These are phyloP conservation scores for Kodamaea sp. DNA, from an alignment of 1,139 yeast genomes.

Conservation along the genomic window DNA sequence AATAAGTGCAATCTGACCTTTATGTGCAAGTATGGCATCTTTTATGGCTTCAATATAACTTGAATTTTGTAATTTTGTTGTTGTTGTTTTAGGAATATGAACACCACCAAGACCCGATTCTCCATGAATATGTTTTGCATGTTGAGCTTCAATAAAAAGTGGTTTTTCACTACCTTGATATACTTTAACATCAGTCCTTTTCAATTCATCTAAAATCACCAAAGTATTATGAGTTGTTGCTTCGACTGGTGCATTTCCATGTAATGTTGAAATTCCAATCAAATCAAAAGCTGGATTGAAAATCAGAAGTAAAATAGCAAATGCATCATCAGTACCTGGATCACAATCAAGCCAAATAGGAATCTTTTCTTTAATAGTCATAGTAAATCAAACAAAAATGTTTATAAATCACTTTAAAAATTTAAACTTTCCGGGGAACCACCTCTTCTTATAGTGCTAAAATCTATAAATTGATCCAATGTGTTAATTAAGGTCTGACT, in stretches of 20 bases:
- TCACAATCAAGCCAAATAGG: constrained; percentile 93
- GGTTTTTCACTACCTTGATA: constrained; percentile 65
- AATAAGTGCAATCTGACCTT: constrained; percentile 51
- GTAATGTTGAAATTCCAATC: constrained; percentile 76
- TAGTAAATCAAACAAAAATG: constrained; percentile 3
- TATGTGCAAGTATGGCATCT: constrained; percentile 39
- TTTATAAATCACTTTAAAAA: no score
- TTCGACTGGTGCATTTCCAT: constrained; percentile 70
- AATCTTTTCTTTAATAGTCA: constrained; percentile 25
- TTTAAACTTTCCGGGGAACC: no score
- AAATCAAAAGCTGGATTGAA: constrained; percentile 58
- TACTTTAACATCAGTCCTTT: constrained; percentile 50
- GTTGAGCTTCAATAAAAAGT: constrained; percentile 42
- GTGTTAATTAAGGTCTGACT: no score
- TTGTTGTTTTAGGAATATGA: constrained; percentile 42
- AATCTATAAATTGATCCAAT: no score
- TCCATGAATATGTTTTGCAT: constrained; percentile 72
- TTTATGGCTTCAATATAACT: constrained; percentile 57
- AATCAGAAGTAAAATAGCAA: constrained; percentile 64
- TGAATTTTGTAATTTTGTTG: constrained; percentile 30
- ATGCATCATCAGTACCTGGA: constrained; percentile 88
- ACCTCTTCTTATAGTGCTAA: no score
- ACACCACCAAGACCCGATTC: constrained; percentile 73
- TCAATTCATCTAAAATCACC: constrained; percentile 58
- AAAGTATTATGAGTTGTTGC: constrained; percentile 70